A percentile compares a stretch with the other conserved stretches of the same genome.
Evolutionary conservation across 176 grass and related monocot species (phyloP).

Genomic region (Musa acuminata): DNA sequence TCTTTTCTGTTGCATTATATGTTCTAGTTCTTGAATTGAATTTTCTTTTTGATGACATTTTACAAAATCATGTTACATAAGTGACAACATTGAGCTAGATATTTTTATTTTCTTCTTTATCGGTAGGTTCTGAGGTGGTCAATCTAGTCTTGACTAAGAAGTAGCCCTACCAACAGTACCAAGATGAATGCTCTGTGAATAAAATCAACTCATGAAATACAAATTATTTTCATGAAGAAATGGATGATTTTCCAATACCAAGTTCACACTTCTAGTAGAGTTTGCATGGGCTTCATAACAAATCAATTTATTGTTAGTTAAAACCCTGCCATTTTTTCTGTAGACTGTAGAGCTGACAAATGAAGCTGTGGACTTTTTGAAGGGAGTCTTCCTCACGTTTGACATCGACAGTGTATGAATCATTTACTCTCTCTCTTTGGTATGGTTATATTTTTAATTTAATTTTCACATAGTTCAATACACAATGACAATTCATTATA

Average conservation of each 20-base stretch:
- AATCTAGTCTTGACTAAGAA: too few relatives aligned
- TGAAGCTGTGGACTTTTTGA: slow-evolving; percentile 76
- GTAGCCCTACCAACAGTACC: too few relatives aligned
- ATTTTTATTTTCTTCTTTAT: too few relatives aligned
- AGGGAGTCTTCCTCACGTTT: slow-evolving; percentile 71
- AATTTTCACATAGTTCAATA: neutral
- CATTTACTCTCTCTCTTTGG: slow-evolving; percentile 7
- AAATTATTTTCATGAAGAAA: neutral
- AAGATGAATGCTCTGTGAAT: neutral
- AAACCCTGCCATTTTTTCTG: slow-evolving; percentile 8
- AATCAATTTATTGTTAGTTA: neutral
- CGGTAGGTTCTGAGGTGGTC: too few relatives aligned
- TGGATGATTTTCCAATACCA: neutral
- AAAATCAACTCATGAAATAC: neutral
- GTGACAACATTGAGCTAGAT: too few relatives aligned
- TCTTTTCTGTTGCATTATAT: neutral
- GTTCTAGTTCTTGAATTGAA: too few relatives aligned
- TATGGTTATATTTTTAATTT: neutral
- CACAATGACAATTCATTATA: too few relatives aligned
- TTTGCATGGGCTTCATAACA: neutral
- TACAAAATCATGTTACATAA: too few relatives aligned
- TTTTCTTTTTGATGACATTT: too few relatives aligned
- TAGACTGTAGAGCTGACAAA: slow-evolving; percentile 82
- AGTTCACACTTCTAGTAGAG: neutral
- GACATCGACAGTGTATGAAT: slow-evolving; percentile 84